Conservation (phyloP, 2,329 filamentous ascomycete species). For the Sclerotiophoma versabilis region DNA sequence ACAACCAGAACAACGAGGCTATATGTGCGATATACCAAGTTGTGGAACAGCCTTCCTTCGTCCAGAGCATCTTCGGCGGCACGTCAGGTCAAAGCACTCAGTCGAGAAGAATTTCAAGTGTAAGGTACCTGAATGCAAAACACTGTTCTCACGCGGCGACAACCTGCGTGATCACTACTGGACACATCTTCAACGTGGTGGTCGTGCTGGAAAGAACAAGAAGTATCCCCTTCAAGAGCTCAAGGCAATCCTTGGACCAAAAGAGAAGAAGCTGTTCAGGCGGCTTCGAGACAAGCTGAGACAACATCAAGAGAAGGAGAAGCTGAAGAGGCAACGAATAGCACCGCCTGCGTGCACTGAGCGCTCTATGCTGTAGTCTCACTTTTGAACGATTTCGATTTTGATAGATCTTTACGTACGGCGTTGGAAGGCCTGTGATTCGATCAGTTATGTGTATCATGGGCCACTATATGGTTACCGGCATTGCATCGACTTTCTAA, state of each 20-base stretch:
- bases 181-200: conserved; percentile 31
- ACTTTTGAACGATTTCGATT: background rate
- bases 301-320: conserved; percentile 6
- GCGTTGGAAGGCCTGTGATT: conserved; percentile 5
- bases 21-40: conserved; percentile 8
- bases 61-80: conserved; percentile 34
- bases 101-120: conserved; percentile 10
- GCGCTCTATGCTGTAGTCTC: background rate
- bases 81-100: conserved; percentile 29
- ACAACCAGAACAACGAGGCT: conserved; percentile 14
- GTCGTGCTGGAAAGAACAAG: conserved; percentile 24
- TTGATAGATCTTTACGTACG: background rate
- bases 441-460: background rate
- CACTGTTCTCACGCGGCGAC: conserved; percentile 29
- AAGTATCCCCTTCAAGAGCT: conserved; percentile 26
- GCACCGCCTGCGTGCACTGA: background rate
- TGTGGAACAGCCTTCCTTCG: conserved; percentile 24
- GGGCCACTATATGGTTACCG: background rate
- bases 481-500: background rate
- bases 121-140: conserved; percentile 22
- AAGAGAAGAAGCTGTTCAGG: conserved; percentile 22
- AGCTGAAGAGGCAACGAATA: background rate
- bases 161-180: conserved; percentile 37
- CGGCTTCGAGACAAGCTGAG: conserved; percentile 18
- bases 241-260: conserved; percentile 26